Evolutionary conservation across 345 rosid genomes (phyloP), one percentile per base, ranked within the genome.

Genomic region (Eucalyptus leucophloia): DNA sequence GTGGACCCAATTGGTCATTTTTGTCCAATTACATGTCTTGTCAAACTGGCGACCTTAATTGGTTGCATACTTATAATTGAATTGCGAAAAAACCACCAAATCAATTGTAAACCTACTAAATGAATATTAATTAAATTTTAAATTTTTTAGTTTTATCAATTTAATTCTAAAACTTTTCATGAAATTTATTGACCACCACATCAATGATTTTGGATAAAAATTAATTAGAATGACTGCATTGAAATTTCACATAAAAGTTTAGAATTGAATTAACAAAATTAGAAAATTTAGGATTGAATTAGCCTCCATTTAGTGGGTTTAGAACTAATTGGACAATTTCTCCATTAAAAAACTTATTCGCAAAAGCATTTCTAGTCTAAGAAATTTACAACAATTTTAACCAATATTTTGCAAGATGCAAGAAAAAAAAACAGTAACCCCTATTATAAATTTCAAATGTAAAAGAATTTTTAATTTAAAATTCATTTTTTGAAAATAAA

Each of bases 211-310:
- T 53, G 1, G 10, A 53, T 0, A 53, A 53, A 21, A 53, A 51
- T 51, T 51, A 8, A 53, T 53, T 53, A 53, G 11, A 53, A 53
- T 0, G 14, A 56, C 6, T 9, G 34, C 4, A 72, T 34, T 72
- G 11, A 18, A 16, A 69, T 69, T 34, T 69, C 16, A 28, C 4
- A 0, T 30, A 62, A 12, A 56, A 56, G 3, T 23, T 56, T 0
- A 60, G 16, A 28, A 26, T 7, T 60, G 4, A 60, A 60, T 12
- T 5, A 7, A 0, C 4, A 0, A 60, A 60, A 60, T 69, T 9
- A 0, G 0, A 69, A 69, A 69, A 18, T 34, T 5, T 72, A 18
- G 0, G 13, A 69, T 69, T 0, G 4, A 69, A 18, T 72, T 72
- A 40, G 0, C 26, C 10, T 72, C 4, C 44, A 6, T 72, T 18